Evolutionary conservation across 179 eudicot species (phyloP).

Genomic region (Nepenthes alata): DNA sequence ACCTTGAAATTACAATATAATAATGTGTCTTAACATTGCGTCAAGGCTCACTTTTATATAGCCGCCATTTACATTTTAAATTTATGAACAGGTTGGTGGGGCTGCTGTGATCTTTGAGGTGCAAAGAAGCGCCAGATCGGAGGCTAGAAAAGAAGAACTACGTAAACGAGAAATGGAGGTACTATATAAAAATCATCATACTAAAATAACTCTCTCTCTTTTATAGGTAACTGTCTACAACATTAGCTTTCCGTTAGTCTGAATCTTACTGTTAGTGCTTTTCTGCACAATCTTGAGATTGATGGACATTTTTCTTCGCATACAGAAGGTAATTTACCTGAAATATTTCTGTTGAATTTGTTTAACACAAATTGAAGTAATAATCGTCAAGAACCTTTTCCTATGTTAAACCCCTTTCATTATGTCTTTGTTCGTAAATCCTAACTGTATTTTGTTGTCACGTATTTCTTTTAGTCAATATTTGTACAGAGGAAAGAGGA

Average conservation of each 20-base stretch:
- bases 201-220: background rate
- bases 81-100: conserved; percentile 57
- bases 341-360: too few species aligned
- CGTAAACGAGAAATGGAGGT: conserved; percentile 67
- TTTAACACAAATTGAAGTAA: too few species aligned
- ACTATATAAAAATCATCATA: background rate
- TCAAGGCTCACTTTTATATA: too few species aligned
- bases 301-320: background rate
- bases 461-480: too few species aligned
- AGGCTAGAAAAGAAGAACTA: conserved; percentile 73
- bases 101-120: conserved; percentile 75
- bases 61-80: background rate
- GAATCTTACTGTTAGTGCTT: background rate
- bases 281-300: background rate
- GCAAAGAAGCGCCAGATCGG: conserved; percentile 72
- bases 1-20: too few species aligned
- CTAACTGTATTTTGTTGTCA: too few species aligned
- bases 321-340: too few species aligned
- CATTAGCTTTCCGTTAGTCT: background rate
- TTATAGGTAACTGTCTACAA: background rate
- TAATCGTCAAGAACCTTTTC: too few species aligned
- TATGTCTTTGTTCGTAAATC: too few species aligned
- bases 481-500: too few species aligned
- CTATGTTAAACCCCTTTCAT: too few species aligned
- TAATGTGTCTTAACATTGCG: too few species aligned